Base-by-base conservation (phyloP, 352 stramenopile genomes). In the Pythium graminicola region DNA sequence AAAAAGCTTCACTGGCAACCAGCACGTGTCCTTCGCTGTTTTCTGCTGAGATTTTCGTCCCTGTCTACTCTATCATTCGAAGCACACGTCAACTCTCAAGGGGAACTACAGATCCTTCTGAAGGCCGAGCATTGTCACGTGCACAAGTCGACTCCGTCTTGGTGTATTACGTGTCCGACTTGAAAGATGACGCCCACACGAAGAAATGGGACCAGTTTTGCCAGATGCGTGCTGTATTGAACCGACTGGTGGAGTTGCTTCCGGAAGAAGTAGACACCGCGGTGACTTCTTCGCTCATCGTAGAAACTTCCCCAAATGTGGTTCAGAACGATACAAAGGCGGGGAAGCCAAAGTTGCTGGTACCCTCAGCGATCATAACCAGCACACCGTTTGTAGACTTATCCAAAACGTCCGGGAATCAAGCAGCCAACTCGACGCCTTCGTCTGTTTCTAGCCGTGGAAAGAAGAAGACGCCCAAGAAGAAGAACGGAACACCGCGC, bases 1-100 rank as follows among this genome's bases (percentile, higher is more conserved):
- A 74, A 41, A 64, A 22, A 23, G 24, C 47, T 3, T 27, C 44
- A n/a, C 31, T 46, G 6, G 16, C 29, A 10, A 28, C 8, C 14
- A 45, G 38, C 9, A 36, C 39, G 11, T 89, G 76, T 49, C 50
- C 57, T 26, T 81, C 65, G 14, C 64, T 82, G 35, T 89, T 87
- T 42, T 89, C 76, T 8, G 61, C 72, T 6, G 78, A 87, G 52
- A 64, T 86, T 22, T 87, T 86, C 49, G 33, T 82, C n/a, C 59
- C 63, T 20, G 67, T 86, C 2, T 87, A 70, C 19, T 46, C 67
- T 1, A 64, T 69, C 22, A 47, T 82, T 14, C 31, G n/a, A 19
- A 48, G 46, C 39, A 64, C 50, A 23, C 49, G 50, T 1, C 9
- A 41, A 0, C 8, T n/a, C 3, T 9, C 23, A 11, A 32, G 38